Evolutionary conservation across 2,329 filamentous ascomycete genomes (phyloP).

Genomic region (Xylariaceae sp.): DNA sequence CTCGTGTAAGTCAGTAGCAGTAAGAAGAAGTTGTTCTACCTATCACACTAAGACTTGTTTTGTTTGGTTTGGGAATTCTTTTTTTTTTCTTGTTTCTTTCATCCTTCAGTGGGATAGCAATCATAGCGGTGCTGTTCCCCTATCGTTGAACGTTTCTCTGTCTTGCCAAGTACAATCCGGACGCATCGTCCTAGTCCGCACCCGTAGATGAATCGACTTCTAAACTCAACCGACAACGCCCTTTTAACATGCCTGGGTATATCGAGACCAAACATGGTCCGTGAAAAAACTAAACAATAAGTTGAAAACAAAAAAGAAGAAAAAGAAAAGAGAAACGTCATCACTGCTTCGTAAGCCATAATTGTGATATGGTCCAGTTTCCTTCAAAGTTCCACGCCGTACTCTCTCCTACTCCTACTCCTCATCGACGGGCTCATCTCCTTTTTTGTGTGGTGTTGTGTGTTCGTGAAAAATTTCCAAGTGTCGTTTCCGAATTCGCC

Average conservation of each 20-base stretch:
- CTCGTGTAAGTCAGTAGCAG: too few species aligned
- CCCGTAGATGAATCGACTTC: conserved; percentile 20
- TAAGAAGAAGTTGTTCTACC: too few species aligned
- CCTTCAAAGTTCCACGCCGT: conserved; percentile 21
- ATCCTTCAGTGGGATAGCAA: conserved; percentile 26
- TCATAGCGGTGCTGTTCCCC: conserved; percentile 28
- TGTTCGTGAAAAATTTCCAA: conserved; percentile 28
- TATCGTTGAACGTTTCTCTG: conserved; percentile 18
- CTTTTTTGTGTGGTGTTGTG: conserved; percentile 23
- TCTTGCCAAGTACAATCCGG: conserved; percentile 7
- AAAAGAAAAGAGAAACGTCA: conserved; percentile 22
- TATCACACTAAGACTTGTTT: neutral
- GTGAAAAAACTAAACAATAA: neutral
- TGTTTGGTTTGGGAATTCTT: neutral
- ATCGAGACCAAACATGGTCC: conserved; percentile 23
- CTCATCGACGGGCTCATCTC: conserved; percentile 18
- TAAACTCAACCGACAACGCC: conserved; percentile 17
- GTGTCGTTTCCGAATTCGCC: conserved; percentile 32
- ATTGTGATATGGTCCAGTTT: conserved; percentile 22
- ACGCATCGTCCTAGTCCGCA: conserved; percentile 19
- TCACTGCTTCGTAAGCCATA: conserved; percentile 29
- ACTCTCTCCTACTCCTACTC: conserved; percentile 1
- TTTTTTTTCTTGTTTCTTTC: conserved; percentile 16
- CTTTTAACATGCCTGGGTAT: conserved; percentile 31
- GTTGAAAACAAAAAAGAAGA: neutral